Percentiles rank a stretch among this genome's conserved stretches.
These are phyloP conservation scores for Corymbia maculata DNA, from an alignment of 345 rosid genomes.

Conservation along the genomic window DNA sequence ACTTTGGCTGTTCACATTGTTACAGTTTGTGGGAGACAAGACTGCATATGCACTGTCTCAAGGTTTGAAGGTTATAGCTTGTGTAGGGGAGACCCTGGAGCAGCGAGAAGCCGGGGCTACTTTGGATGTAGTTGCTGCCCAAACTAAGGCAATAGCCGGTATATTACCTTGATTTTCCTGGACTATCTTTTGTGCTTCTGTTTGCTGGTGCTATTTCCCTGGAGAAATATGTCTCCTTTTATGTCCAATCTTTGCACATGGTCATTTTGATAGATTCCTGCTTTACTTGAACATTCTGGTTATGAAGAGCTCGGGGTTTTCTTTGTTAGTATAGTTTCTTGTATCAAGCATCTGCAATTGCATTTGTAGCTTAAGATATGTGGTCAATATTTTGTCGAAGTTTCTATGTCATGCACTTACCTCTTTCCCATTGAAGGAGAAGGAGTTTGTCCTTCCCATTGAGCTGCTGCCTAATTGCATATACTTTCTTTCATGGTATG, in stretches of 20 bases:
- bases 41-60: conserved; percentile 85
- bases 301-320: not conserved
- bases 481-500: not conserved
- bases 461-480: not conserved
- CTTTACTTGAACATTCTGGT: not conserved
- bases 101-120: conserved; percentile 83
- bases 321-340: not conserved
- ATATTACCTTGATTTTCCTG: not conserved
- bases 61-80: conserved; percentile 92
- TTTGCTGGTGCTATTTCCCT: not conserved
- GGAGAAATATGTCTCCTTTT: not conserved
- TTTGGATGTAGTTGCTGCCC: conserved; percentile 81
- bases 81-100: conserved; percentile 91
- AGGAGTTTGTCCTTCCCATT: not conserved
- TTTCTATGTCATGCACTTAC: not conserved
- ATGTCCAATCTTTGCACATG: not conserved
- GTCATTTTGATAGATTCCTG: not conserved
- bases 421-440: not conserved
- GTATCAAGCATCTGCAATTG: not conserved
- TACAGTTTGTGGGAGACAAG: conserved; percentile 79
- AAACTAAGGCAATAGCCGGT: conserved; percentile 95
- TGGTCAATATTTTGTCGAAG: not conserved
- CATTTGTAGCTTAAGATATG: not conserved
- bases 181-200: not conserved
- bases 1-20: conserved; percentile 8